Conservation (phyloP, 257 asterid species). For the Linderniella brevidens region DNA sequence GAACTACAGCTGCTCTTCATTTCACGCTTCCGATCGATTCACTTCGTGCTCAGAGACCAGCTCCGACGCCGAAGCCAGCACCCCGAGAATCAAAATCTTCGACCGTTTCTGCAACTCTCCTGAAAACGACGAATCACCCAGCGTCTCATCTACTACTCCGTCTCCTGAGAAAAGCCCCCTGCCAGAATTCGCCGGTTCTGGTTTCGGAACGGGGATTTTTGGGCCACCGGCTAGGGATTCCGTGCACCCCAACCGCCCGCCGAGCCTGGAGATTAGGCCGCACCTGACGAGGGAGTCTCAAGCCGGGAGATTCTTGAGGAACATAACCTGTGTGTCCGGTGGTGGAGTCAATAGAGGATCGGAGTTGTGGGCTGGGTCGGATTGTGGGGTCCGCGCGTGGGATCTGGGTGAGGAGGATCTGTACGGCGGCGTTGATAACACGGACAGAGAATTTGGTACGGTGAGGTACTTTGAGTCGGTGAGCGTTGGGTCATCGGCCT, state of each 20-base stretch:
- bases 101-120: constrained; percentile 77
- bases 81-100: constrained; percentile 18
- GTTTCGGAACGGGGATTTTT: constrained; percentile 53
- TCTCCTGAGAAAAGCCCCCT: constrained; percentile 30
- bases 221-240: constrained; percentile 52
- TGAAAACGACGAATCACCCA: constrained; percentile 31
- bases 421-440: constrained; percentile 32
- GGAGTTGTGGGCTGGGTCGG: constrained; percentile 92
- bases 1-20: too few species aligned
- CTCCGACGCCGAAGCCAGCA: too few species aligned
- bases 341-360: constrained; percentile 22
- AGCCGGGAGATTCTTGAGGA: constrained; percentile 66
- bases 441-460: constrained; percentile 44
- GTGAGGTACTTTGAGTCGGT: constrained; percentile 54
- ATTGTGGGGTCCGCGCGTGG: constrained; percentile 69
- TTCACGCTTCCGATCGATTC: too few species aligned
- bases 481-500: constrained; percentile 26
- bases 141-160: constrained; percentile 27
- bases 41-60: too few species aligned
- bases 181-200: constrained; percentile 50
- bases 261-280: constrained; percentile 74
- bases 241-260: constrained; percentile 62
- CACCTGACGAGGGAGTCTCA: constrained; percentile 73
- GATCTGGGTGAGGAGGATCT: constrained; percentile 48
- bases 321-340: constrained; percentile 29